A percentile compares a stretch with the other conserved stretches of the same genome.
phyloP scores from a whole-genome alignment of 2,329 filamentous ascomycete genomes.

The Colletotrichum horii region DNA sequence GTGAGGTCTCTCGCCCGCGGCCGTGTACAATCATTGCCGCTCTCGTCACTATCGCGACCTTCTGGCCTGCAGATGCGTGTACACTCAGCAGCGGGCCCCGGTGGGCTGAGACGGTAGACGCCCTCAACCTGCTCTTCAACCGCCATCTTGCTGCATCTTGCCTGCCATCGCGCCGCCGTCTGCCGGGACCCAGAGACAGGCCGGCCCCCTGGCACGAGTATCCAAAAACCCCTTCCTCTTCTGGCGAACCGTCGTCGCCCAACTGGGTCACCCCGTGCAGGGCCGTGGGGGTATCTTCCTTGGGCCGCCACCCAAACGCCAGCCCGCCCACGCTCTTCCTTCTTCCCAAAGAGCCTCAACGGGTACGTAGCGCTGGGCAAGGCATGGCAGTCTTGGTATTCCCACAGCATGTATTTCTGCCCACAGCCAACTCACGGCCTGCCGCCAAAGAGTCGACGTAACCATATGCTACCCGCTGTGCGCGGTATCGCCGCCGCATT shows the following conservation, averaged over 20 bases:
- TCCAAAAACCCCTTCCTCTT: slow-evolving; percentile 10
- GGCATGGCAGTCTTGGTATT: not conserved
- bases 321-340: not conserved
- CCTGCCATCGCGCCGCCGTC: slow-evolving; percentile 31
- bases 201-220: not conserved
- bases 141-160: slow-evolving; percentile 31
- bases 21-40: slow-evolving; percentile 1
- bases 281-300: slow-evolving; percentile 8
- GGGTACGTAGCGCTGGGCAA: not conserved
- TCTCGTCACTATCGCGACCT: not conserved
- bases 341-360: slow-evolving; percentile 15
- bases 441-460: not conserved
- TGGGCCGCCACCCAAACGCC: slow-evolving; percentile 11
- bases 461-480: not conserved
- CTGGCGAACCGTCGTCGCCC: slow-evolving; percentile 10
- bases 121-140: slow-evolving; percentile 19
- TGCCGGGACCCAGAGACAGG: slow-evolving; percentile 9
- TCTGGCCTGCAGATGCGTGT: not conserved
- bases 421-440: not conserved
- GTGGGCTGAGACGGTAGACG: slow-evolving; percentile 11
- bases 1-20: not conserved
- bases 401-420: not conserved
- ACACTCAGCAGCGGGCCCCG: not conserved
- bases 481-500: slow-evolving; percentile 1
- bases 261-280: slow-evolving; percentile 10